Percentiles rank a stretch among this genome's conserved stretches.
phyloP scores from a whole-genome alignment of 1,284 basidiomycete genomes.

The Ceratobasidium papillatum region DNA sequence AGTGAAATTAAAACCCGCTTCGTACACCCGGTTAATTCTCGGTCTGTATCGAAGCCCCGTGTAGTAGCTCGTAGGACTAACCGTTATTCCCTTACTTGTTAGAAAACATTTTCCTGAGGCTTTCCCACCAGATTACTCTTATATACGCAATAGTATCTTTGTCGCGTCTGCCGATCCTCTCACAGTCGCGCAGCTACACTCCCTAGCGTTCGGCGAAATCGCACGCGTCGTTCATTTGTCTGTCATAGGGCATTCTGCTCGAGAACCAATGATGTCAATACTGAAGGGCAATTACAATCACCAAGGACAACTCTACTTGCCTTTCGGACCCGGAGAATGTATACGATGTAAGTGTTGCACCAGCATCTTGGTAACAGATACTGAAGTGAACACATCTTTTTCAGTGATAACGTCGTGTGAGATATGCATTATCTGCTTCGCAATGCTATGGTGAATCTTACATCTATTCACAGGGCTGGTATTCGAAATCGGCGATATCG shows the following conservation, averaged over 20 bases:
- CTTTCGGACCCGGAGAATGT: neutral
- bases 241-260: neutral
- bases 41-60: no score
- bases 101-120: neutral
- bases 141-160: neutral
- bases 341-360: neutral
- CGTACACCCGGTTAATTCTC: no score
- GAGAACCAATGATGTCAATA: neutral
- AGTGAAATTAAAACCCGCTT: no score
- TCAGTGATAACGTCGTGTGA: neutral
- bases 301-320: neutral
- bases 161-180: neutral
- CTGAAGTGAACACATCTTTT: no score
- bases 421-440: neutral
- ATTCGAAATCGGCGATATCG: conserved; percentile 4
- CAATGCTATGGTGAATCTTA: neutral
- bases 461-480: neutral
- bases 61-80: no score
- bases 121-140: neutral
- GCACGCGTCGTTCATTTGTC: neutral
- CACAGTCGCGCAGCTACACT: neutral
- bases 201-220: neutral
- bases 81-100: no score
- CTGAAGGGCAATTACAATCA: conserved; percentile 7
- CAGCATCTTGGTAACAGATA: neutral